Conservation (phyloP, 192 early-diverging fungal genomes). For the Podila epigama region DNA sequence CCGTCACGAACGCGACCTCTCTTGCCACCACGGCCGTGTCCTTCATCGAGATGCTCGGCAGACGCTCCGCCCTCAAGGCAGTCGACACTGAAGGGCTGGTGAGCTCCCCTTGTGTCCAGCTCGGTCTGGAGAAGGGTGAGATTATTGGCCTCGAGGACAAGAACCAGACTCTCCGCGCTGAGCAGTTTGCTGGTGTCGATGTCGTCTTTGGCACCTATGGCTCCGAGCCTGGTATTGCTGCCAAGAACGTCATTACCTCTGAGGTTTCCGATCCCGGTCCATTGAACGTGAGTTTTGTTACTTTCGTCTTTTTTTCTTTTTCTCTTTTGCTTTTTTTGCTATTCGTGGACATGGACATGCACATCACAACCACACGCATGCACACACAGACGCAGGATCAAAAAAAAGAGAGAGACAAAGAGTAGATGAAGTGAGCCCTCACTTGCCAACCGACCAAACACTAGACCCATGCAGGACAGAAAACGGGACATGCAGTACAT, state of each 20-base stretch:
- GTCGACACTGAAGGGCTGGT: conserved; percentile 48
- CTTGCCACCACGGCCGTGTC: conserved; percentile 50
- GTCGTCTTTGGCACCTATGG: conserved; percentile 53
- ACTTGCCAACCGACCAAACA: neutral
- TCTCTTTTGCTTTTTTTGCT: neutral
- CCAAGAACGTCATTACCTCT: conserved; percentile 57
- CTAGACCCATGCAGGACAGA: no score
- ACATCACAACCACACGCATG: neutral
- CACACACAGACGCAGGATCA: neutral
- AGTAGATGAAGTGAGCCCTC: neutral
- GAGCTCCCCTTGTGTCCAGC: conserved; percentile 61
- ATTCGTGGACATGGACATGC: neutral
- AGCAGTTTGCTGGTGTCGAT: conserved; percentile 58
- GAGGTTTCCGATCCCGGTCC: conserved; percentile 56
- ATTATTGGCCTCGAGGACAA: conserved; percentile 48
- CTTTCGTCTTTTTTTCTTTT: neutral
- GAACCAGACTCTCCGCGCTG: conserved; percentile 53
- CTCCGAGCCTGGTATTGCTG: conserved; percentile 40
- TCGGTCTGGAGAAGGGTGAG: conserved; percentile 9
- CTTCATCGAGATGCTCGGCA: conserved; percentile 61
- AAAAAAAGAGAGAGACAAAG: neutral
- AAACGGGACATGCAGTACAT: no score
- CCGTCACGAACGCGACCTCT: conserved; percentile 52
- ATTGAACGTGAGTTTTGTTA: conserved; percentile 54
- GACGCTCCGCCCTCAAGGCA: conserved; percentile 39